Conservation (phyloP, 2,329 filamentous ascomycete genomes). For the Sclerotinia minor region DNA sequence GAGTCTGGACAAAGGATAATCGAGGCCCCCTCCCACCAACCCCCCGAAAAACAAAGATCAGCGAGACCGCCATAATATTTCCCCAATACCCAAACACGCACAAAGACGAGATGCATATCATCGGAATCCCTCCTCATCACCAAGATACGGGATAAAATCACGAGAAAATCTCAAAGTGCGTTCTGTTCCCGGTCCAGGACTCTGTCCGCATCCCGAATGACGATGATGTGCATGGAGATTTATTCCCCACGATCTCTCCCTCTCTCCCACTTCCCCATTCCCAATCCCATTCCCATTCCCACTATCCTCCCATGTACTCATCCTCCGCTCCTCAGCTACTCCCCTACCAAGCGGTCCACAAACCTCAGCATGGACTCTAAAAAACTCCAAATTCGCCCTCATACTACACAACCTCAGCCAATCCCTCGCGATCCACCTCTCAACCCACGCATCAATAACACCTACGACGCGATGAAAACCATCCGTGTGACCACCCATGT, state of each 20-base stretch:
- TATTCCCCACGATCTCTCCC: background rate
- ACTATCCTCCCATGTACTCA: no score
- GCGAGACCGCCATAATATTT: no score
- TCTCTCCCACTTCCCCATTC: background rate
- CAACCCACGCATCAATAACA: constrained; percentile 61
- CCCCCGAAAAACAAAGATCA: background rate
- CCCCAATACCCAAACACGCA: no score
- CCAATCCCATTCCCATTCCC: background rate
- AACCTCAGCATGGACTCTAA: constrained; percentile 38
- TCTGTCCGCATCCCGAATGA: constrained; percentile 1
- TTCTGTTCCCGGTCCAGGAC: constrained; percentile 3
- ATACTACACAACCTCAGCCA: constrained; percentile 58
- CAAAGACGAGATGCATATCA: background rate
- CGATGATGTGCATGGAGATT: background rate
- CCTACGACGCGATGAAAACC: constrained; percentile 60
- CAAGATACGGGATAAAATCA: background rate
- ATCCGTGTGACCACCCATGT: constrained; percentile 59
- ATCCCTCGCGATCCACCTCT: constrained; percentile 50
- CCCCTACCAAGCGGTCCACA: background rate
- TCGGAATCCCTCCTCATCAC: constrained; percentile 7
- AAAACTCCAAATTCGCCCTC: constrained; percentile 61
- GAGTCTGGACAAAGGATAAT: background rate
- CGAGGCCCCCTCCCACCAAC: no score
- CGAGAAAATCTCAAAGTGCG: background rate
- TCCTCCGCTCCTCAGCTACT: background rate